Base-by-base conservation (phyloP, 768 basidiomycete species). In the Lanmaoa pseudosensibilis region DNA sequence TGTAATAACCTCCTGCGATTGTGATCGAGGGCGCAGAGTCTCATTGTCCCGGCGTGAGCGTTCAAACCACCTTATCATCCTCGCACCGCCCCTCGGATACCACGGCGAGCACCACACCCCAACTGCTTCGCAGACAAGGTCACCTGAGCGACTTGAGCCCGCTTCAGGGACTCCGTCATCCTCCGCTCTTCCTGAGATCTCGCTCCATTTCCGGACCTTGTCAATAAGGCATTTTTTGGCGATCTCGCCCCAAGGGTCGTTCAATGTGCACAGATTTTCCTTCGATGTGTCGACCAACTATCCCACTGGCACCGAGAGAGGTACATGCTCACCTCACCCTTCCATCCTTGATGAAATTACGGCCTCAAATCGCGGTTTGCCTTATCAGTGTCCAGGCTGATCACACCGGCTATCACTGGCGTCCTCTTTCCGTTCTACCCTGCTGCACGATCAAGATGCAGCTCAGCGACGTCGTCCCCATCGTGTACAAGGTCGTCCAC, bases 171-270 rank as follows among this genome's bases (percentile, higher is more conserved):
- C 58, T 55, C 64, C 63, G 59, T 62, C 53, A 34, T 30, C 27
- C 52, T 52, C 59, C 54, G 64, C 52, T 27, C 62, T 64, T 61
- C 53, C 47, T 67, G 41, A 55, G 64, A 65, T 65, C 65, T 55
- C 55, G n/a, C 46, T 57, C 65, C 65, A 66, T 66, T 67, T 64
- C 54, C 57, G 65, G 55, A 46, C 54, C 53, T 40, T 52, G 50
- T 58, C 65, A 65, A 67, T 67, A 67, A 40, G 39, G 40, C 62
- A 52, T 30, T 45, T 50, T 58, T 56, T 56, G 65, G 65, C 59
- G 65, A 66, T 66, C 65, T 50, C 55, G 52, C 52, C 23, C 57
- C 45, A 59, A 55, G 38, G 33, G 44, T 59, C 57, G 38, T 36
- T 5, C 46, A 32, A 21, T 49, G 19, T 50, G 11, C 44, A 9